phyloP scores from a whole-genome alignment of 129 eudicot species.

The Artemisia argyi region DNA sequence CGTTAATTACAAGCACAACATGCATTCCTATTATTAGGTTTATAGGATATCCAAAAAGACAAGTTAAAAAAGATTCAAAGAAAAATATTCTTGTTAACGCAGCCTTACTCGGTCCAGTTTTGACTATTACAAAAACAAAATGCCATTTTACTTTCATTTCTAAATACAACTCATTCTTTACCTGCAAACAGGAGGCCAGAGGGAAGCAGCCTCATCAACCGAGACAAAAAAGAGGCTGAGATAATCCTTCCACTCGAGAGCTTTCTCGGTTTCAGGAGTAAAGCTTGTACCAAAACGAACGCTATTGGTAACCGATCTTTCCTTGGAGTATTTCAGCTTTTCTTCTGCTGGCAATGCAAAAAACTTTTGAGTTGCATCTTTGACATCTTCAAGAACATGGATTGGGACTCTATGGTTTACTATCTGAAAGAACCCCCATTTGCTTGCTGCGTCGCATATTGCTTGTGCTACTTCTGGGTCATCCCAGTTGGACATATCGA shows the following conservation, averaged over 20 bases:
- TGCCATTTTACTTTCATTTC: not conserved
- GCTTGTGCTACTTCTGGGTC: not conserved
- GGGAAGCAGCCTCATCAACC: no score
- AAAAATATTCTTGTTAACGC: not conserved
- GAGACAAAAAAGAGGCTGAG: no score
- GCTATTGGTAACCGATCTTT: not conserved
- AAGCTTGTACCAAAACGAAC: conserved; percentile 14
- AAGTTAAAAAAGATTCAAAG: no score
- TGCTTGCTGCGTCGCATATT: not conserved
- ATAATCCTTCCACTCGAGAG: no score
- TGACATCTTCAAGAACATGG: not conserved
- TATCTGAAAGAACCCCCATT: conserved; percentile 3
- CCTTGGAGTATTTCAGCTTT: conserved; percentile 8
- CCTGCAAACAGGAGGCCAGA: conserved; percentile 1
- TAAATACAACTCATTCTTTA: not conserved
- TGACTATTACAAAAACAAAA: not conserved
- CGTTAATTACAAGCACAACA: no score
- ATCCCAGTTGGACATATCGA: conserved; percentile 7
- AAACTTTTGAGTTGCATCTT: no score
- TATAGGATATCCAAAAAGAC: no score
- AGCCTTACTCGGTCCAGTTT: not conserved
- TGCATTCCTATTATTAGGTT: no score
- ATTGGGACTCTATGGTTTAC: conserved; percentile 10
- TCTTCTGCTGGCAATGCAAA: no score
- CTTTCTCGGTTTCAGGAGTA: not conserved